Percentiles rank a stretch among this genome's conserved stretches.
phyloP scores from a whole-genome alignment of 1,284 basidiomycete genomes.

The Apiotrichum mycotoxinovorans region DNA sequence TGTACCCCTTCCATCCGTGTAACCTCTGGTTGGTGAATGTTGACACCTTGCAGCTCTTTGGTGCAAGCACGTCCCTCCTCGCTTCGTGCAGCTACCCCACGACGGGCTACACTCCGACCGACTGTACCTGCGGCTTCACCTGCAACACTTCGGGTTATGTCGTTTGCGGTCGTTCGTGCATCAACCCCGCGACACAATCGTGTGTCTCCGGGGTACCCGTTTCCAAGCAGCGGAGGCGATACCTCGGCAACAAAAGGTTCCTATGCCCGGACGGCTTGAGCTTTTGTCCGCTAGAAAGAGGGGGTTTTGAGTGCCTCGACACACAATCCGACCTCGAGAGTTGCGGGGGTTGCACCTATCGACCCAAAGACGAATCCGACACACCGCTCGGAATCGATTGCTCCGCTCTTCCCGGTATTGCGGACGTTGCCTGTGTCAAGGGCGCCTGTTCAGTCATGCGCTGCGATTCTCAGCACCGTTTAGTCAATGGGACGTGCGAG shows the following conservation, averaged over 20 bases:
- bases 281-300: background rate
- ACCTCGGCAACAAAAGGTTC: background rate
- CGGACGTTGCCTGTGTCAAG: background rate
- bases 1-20: too few species aligned
- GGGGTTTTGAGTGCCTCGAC: background rate
- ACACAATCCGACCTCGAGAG: background rate
- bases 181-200: background rate
- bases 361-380: background rate
- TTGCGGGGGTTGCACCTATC: background rate
- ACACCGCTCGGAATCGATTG: background rate
- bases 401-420: background rate
- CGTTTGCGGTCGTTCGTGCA: background rate
- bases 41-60: background rate
- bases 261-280: background rate
- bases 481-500: background rate
- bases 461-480: background rate
- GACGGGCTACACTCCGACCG: background rate
- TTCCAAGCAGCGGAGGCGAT: background rate
- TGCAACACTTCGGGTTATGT: background rate
- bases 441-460: background rate
- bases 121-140: background rate
- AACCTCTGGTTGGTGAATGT: background rate
- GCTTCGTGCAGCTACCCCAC: background rate
- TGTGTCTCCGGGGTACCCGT: background rate
- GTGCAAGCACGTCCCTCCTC: background rate